Evolutionary conservation across 2,329 filamentous ascomycete genomes (phyloP).

Genomic region (Aureobasidium uvarum): DNA sequence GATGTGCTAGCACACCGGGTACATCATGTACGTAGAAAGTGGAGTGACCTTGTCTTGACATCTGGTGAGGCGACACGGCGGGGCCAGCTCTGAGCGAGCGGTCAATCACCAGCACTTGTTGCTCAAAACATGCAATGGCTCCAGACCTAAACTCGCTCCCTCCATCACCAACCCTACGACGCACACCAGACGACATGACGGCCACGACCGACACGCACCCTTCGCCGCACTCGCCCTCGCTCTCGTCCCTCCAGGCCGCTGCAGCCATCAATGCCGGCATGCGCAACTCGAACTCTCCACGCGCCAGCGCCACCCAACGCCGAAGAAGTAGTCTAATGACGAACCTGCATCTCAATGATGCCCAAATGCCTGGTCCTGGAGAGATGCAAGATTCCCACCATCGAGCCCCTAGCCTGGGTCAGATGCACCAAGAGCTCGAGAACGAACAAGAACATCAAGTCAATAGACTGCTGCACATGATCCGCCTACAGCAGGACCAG

Average conservation of each 20-base stretch:
- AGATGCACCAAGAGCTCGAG: conserved; percentile 76
- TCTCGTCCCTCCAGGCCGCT: conserved; percentile 69
- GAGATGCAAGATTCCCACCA: conserved; percentile 62
- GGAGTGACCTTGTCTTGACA: conserved; percentile 4
- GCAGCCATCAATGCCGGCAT: conserved; percentile 68
- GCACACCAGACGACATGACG: background rate
- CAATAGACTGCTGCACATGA: conserved; percentile 74
- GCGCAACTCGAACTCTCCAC: conserved; percentile 25
- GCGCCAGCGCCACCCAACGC: conserved; percentile 21
- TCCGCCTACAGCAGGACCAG: conserved; percentile 71
- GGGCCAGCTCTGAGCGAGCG: conserved; percentile 9
- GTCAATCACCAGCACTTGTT: background rate
- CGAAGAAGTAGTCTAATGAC: conserved; percentile 68
- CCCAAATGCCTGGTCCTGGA: conserved; percentile 63
- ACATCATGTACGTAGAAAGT: background rate
- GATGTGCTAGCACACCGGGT: background rate
- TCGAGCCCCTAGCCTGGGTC: conserved; percentile 68
- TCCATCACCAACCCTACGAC: conserved; percentile 44
- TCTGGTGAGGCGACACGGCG: background rate
- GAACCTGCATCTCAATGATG: conserved; percentile 73
- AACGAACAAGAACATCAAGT: conserved; percentile 78
- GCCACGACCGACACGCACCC: conserved; percentile 45
- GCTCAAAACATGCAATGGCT: conserved; percentile 42
- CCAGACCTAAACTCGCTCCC: conserved; percentile 62
- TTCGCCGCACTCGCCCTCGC: conserved; percentile 62